Percentiles rank a stretch among this genome's conserved stretches.
phyloP scores from a whole-genome alignment of 2,329 filamentous ascomycete species.

The Aureobasidium sp. region DNA sequence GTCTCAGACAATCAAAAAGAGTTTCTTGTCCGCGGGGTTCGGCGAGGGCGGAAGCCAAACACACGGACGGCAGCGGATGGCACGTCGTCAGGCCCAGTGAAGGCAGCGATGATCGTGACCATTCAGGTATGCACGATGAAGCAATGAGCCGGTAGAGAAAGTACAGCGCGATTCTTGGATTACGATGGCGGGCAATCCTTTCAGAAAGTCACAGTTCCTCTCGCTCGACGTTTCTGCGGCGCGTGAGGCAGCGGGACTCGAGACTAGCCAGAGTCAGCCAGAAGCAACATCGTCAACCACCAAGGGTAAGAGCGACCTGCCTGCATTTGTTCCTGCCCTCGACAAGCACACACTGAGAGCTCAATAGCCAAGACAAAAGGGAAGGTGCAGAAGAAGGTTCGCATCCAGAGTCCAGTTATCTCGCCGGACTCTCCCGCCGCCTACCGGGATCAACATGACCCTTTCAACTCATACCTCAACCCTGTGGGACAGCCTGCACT shows the following conservation, averaged over 20 bases:
- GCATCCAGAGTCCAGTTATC: constrained; percentile 12
- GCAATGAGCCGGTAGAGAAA: constrained; percentile 9
- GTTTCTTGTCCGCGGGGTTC: background rate
- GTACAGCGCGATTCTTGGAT: background rate
- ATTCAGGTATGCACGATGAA: constrained; percentile 9
- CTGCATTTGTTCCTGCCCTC: background rate
- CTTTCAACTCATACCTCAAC: constrained; percentile 8
- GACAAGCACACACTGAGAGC: background rate
- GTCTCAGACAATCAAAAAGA: background rate
- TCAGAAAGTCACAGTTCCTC: constrained; percentile 2
- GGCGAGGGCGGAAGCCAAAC: background rate
- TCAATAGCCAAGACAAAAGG: constrained; percentile 9
- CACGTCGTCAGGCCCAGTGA: background rate
- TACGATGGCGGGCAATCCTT: constrained; percentile 13
- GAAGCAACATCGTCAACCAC: background rate
- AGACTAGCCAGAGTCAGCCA: background rate
- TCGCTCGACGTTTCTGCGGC: constrained; percentile 2
- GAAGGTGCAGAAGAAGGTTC: constrained; percentile 15
- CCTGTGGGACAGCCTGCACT: background rate
- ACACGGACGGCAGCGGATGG: background rate
- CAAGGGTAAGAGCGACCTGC: background rate
- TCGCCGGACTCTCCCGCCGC: constrained; percentile 9
- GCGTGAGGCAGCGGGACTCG: constrained; percentile 7
- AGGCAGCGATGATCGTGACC: background rate
- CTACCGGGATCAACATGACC: constrained; percentile 11